Conservation (phyloP, 2,329 filamentous ascomycete species). For the Fusarium sp. region DNA sequence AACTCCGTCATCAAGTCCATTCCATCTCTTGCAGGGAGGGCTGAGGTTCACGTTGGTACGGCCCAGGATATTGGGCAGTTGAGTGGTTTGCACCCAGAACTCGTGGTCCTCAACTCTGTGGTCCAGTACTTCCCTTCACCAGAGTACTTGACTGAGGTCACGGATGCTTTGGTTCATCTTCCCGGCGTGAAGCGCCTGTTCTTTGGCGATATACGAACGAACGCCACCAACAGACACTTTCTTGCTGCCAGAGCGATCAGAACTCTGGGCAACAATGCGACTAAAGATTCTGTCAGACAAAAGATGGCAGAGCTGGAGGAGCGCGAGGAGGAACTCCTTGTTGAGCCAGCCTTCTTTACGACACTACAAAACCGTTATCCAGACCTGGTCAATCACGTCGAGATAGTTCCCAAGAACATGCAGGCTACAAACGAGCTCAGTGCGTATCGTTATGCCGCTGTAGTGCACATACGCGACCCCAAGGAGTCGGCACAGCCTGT, state of each 20-base stretch:
- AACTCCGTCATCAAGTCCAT: slow-evolving; percentile 19
- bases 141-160: slow-evolving; percentile 12
- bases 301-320: slow-evolving; percentile 40
- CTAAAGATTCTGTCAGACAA: slow-evolving; percentile 20
- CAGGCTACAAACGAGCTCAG: slow-evolving; percentile 48
- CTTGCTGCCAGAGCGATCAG: slow-evolving; percentile 24
- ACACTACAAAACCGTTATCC: slow-evolving; percentile 24
- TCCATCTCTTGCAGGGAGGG: slow-evolving; percentile 34
- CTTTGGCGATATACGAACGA: slow-evolving; percentile 40
- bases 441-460: slow-evolving; percentile 47
- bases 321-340: slow-evolving; percentile 38
- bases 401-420: slow-evolving; percentile 50
- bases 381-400: slow-evolving; percentile 40
- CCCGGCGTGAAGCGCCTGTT: slow-evolving; percentile 24
- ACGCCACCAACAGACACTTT: slow-evolving; percentile 37
- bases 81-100: not conserved
- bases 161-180: not conserved
- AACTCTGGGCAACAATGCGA: slow-evolving; percentile 11
- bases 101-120: slow-evolving; percentile 11
- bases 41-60: slow-evolving; percentile 38
- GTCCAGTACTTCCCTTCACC: slow-evolving; percentile 16
- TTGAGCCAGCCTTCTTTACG: slow-evolving; percentile 48
- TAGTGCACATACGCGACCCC: slow-evolving; percentile 27
- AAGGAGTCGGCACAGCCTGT: slow-evolving; percentile 6
- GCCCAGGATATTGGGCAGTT: slow-evolving; percentile 7